These are phyloP conservation scores for Solanum medicagineum DNA, from an alignment of 257 asterid species.

Conservation along the genomic window DNA sequence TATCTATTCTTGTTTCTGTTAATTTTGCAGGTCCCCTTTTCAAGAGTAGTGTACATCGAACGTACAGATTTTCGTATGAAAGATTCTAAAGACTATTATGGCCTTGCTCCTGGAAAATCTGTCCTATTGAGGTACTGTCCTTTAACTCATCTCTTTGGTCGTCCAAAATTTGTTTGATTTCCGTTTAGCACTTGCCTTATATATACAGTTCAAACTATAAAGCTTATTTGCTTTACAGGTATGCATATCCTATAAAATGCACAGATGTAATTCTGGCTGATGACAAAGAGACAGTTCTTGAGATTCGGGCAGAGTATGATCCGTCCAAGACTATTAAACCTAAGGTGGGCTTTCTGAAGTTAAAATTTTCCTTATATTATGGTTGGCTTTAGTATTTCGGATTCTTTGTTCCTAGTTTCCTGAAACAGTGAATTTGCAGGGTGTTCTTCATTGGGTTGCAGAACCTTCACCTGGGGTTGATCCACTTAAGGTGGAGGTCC, in stretches of 20 bases:
- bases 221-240: conserved; percentile 30
- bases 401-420: not conserved
- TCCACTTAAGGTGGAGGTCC: conserved; percentile 74
- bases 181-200: not conserved
- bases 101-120: conserved; percentile 97
- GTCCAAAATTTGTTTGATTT: not conserved
- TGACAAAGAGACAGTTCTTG: conserved; percentile 54
- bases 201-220: not conserved
- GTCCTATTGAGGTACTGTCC: conserved; percentile 64
- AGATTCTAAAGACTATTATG: conserved; percentile 92
- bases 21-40: conserved; percentile 64
- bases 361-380: not conserved
- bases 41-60: conserved; percentile 77
- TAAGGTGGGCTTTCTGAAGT: conserved; percentile 35
- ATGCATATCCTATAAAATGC: conserved; percentile 87
- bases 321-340: conserved; percentile 73
- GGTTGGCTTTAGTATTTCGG: not conserved
- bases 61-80: conserved; percentile 67
- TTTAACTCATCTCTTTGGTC: not conserved
- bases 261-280: conserved; percentile 55
- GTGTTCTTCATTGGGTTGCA: conserved; percentile 94
- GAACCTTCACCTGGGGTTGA: conserved; percentile 61
- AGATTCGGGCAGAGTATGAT: conserved; percentile 74
- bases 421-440: conserved; percentile 27
- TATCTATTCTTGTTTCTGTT: not conserved